Percentiles rank a stretch among this genome's conserved stretches.
phyloP scores from a whole-genome alignment of 2,329 filamentous ascomycete genomes.

The Coniochaeta hoffmannii region DNA sequence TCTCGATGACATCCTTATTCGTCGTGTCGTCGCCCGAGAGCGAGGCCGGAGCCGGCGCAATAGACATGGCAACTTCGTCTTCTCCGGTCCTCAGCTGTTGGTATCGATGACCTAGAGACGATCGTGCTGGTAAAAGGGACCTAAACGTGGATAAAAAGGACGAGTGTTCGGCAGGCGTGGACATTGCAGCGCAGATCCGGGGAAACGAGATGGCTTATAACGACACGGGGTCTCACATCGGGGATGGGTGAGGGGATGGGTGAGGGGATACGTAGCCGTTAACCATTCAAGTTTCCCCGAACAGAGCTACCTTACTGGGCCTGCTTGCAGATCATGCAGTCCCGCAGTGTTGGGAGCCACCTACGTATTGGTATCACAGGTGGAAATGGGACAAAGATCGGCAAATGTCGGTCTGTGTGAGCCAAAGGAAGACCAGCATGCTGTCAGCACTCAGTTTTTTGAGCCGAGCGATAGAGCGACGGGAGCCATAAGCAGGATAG shows the following conservation, averaged over 20 bases:
- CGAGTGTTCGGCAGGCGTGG: neutral
- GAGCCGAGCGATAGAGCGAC: neutral
- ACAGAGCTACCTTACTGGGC: neutral
- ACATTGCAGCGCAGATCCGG: neutral
- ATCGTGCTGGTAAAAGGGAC: neutral
- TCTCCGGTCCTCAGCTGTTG: neutral
- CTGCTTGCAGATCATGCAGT: neutral
- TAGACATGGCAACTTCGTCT: neutral
- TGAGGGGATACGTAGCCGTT: too few relatives aligned
- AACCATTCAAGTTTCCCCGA: too few relatives aligned
- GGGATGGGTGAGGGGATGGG: too few relatives aligned
- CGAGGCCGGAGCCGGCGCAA: neutral
- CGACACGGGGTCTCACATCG: neutral
- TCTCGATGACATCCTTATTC: constrained; percentile 8
- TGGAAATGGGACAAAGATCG: neutral
- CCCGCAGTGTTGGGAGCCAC: neutral
- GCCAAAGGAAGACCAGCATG: neutral
- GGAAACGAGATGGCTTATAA: neutral
- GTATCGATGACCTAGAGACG: neutral
- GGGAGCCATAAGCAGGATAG: neutral
- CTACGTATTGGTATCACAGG: too few relatives aligned
- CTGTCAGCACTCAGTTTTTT: neutral
- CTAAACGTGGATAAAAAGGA: neutral
- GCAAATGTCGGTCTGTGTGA: neutral
- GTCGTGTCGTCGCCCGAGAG: neutral